Conservation (phyloP, 2,329 filamentous ascomycete species). For the Colletotrichum sp. region DNA sequence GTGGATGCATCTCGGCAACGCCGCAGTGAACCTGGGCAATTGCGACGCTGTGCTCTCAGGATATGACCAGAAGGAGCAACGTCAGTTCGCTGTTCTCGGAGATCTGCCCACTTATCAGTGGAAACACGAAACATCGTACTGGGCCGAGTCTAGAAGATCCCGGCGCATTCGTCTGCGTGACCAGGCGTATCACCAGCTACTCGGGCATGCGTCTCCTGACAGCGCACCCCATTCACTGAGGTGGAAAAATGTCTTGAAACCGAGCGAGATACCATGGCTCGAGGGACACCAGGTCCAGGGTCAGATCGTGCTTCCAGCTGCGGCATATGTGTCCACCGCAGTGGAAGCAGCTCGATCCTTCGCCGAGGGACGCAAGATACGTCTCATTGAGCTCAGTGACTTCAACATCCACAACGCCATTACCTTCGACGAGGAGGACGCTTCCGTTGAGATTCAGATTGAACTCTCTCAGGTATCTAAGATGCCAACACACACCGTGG, state of each 20-base stretch:
- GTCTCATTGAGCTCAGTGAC: constrained; percentile 28
- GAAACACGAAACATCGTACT: constrained; percentile 39
- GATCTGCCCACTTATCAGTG: constrained; percentile 44
- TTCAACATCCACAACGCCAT: constrained; percentile 33
- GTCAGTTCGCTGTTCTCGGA: not conserved
- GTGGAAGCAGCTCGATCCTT: constrained; percentile 23
- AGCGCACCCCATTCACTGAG: not conserved
- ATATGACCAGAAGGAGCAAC: constrained; percentile 1
- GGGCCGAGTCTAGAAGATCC: constrained; percentile 27
- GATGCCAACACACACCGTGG: not conserved
- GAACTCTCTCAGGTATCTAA: not conserved
- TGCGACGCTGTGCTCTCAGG: not conserved
- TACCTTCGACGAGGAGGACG: constrained; percentile 18
- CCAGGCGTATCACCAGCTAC: constrained; percentile 39
- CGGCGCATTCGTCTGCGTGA: constrained; percentile 28
- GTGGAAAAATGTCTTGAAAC: constrained; percentile 21
- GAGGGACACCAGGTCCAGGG: constrained; percentile 26
- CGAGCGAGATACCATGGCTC: constrained; percentile 34
- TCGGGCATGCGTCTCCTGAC: not conserved
- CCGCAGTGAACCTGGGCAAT: not conserved
- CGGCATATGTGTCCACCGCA: constrained; percentile 41
- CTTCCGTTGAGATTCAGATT: not conserved
- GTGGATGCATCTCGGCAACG: constrained; percentile 22
- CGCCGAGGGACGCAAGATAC: constrained; percentile 9
- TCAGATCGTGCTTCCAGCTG: constrained; percentile 37